Evolutionary conservation across 78 protist genomes (phyloP).

Genomic region (Bigelowiella natans): DNA sequence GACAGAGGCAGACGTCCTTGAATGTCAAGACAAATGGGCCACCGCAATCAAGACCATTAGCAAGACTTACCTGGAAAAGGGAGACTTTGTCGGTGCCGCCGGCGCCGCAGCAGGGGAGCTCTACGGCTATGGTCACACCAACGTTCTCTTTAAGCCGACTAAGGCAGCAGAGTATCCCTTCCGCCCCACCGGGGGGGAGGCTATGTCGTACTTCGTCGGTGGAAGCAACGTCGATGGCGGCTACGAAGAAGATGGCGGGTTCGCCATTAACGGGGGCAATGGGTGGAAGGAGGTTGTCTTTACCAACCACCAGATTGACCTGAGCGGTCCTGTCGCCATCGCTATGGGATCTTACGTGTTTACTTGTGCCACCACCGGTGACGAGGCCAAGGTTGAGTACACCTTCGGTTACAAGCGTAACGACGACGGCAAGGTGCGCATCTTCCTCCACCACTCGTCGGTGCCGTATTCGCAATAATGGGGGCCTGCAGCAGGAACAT

Average conservation of each 20-base stretch:
- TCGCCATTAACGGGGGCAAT: too few relatives aligned
- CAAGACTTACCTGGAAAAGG: background rate
- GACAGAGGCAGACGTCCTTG: background rate
- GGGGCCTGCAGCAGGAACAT: too few relatives aligned
- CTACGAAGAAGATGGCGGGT: background rate
- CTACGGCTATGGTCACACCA: background rate
- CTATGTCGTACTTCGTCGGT: constrained; percentile 10
- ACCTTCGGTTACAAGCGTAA: background rate
- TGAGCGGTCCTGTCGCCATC: background rate
- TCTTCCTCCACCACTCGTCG: constrained; percentile 13
- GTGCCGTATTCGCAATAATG: too few relatives aligned
- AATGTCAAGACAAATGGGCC: background rate
- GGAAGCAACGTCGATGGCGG: background rate
- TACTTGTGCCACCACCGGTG: background rate
- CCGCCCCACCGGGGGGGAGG: too few relatives aligned
- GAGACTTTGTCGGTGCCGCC: background rate
- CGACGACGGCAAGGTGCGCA: background rate
- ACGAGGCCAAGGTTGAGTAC: background rate
- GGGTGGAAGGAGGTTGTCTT: background rate
- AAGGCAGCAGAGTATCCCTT: too few relatives aligned
- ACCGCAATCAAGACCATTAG: background rate
- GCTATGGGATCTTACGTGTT: background rate
- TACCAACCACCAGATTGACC: background rate
- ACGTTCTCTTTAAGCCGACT: too few relatives aligned
- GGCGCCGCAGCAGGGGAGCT: background rate